Evolutionary conservation across 371 early-diverging fungal species (phyloP).

Genomic region (Mucor circinelloides): DNA sequence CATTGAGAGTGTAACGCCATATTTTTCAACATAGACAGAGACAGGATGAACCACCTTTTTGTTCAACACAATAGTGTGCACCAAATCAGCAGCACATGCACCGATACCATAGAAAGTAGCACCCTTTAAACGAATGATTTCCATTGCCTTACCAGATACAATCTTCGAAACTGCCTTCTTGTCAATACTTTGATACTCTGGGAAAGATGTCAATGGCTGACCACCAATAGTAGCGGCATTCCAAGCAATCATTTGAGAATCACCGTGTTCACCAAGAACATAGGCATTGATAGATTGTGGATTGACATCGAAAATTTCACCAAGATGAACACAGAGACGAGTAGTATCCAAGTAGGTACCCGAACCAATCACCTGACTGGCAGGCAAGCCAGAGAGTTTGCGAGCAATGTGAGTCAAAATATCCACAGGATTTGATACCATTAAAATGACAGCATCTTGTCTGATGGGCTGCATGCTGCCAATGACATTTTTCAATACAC

Average conservation of each 20-base stretch:
- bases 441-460: slow-evolving; percentile 65
- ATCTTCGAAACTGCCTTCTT: slow-evolving; percentile 52
- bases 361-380: slow-evolving; percentile 81
- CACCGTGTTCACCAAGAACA: slow-evolving; percentile 89
- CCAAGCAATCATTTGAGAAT: slow-evolving; percentile 86
- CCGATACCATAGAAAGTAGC: slow-evolving; percentile 90
- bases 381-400: slow-evolving; percentile 76
- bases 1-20: slow-evolving; percentile 67
- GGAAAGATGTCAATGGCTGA: slow-evolving; percentile 66
- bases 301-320: slow-evolving; percentile 62
- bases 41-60: slow-evolving; percentile 69
- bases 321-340: slow-evolving; percentile 70
- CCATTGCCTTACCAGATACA: slow-evolving; percentile 77
- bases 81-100: slow-evolving; percentile 74
- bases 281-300: slow-evolving; percentile 79
- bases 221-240: slow-evolving; percentile 75
- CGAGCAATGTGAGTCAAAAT: slow-evolving; percentile 83
- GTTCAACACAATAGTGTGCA: slow-evolving; percentile 69
- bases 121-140: slow-evolving; percentile 86
- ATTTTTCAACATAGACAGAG: slow-evolving; percentile 63
- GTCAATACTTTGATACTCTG: slow-evolving; percentile 61
- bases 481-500: slow-evolving; percentile 72
- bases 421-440: slow-evolving; percentile 87
- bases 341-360: slow-evolving; percentile 86
- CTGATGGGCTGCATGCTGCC: slow-evolving; percentile 78